phyloP scores from a whole-genome alignment of 179 eudicot genomes.

The Kewa caespitosa region DNA sequence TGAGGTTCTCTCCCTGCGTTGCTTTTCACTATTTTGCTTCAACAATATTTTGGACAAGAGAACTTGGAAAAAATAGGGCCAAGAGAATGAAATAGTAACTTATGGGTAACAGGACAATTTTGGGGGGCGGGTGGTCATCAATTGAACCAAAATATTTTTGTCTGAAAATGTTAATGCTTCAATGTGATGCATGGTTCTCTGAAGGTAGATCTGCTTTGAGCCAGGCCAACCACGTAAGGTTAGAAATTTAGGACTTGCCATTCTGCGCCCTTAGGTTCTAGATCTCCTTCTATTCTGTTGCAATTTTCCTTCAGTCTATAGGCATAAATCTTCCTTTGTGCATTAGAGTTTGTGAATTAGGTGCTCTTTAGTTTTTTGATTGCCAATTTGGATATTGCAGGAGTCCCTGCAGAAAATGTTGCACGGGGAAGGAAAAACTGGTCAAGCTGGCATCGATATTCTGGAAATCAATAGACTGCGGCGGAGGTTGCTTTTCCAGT shows the following conservation, averaged over 20 bases:
- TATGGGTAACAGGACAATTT: not conserved
- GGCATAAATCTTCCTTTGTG: not conserved
- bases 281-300: not conserved
- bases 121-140: not conserved
- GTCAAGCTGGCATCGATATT: constrained; percentile 51
- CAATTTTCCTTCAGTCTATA: not conserved
- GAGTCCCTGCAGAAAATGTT: constrained; percentile 45
- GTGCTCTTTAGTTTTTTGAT: constrained; percentile 1
- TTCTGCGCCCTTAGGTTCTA: not conserved
- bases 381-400: constrained; percentile 33
- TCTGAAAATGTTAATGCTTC: not conserved
- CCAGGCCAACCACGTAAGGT: not conserved
- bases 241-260: not conserved
- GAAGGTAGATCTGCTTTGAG: constrained; percentile 13
- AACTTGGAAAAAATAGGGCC: too few relatives aligned
- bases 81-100: not conserved
- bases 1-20: constrained; percentile 34
- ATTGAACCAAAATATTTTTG: not conserved
- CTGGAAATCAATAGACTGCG: constrained; percentile 73
- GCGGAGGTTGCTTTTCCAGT: constrained; percentile 55
- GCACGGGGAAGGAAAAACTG: constrained; percentile 36
- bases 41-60: not conserved
- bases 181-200: constrained; percentile 6
- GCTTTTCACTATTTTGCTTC: not conserved
- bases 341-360: not conserved